Conservation (phyloP, 2,329 filamentous ascomycete species). For the Fusarium musae region DNA sequence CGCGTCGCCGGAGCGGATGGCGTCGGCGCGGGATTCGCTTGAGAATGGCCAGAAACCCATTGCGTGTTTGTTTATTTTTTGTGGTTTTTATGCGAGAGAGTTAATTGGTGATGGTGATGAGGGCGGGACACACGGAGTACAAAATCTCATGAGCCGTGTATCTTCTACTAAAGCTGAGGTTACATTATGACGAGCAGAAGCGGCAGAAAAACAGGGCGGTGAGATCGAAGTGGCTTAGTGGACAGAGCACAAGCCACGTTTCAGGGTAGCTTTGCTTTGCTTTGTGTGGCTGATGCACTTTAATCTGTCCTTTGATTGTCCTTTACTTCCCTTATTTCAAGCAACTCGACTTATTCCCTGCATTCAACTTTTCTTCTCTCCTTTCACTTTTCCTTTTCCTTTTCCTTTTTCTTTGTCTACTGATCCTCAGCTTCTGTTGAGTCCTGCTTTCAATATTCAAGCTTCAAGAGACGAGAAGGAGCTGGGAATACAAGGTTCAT, state of each 20-base stretch:
- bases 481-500: neutral
- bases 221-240: constrained; percentile 6
- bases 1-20: constrained; percentile 67
- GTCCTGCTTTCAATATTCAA: neutral
- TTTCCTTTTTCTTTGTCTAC: neutral
- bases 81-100: neutral
- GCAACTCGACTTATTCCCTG: constrained; percentile 5
- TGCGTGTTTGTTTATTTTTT: constrained; percentile 26
- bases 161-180: neutral
- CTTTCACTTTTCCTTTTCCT: neutral
- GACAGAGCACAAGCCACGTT: constrained; percentile 3
- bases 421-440: neutral
- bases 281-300: constrained; percentile 22
- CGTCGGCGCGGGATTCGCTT: constrained; percentile 60
- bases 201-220: constrained; percentile 35
- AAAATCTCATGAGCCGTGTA: constrained; percentile 31
- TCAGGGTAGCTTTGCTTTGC: constrained; percentile 1
- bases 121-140: constrained; percentile 6
- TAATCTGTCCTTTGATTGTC: constrained; percentile 30
- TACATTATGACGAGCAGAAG: constrained; percentile 28
- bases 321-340: neutral
- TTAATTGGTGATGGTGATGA: neutral
- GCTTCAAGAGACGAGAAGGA: neutral
- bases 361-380: constrained; percentile 13
- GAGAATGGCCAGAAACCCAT: constrained; percentile 64